Evolutionary conservation across 2,329 filamentous ascomycete genomes (phyloP), one percentile per base, ranked within the genome.

Genomic region (Fusarium clavum): DNA sequence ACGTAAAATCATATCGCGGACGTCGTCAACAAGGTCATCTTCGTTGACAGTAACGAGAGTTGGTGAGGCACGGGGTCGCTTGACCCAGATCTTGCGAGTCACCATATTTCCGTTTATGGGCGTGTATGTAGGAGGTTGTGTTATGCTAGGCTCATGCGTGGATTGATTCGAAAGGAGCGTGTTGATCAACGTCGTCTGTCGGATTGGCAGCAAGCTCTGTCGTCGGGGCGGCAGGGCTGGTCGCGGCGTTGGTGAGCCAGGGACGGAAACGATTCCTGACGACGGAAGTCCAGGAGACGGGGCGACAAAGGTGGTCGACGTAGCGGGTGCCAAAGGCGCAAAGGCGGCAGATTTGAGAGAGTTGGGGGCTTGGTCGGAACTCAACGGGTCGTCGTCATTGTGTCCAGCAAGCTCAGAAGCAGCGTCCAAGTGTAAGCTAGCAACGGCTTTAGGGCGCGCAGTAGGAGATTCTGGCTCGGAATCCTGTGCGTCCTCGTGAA

Each of bases 21-120:
- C 91, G 81, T 98, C 95, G 79, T 99, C 96, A 61, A 98, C 94
- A 74, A 98, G 83, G 77, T 97, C 94, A 75, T 97, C 94, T 76
- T 97, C 92, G 73, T 89, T 87, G 75, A 97, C 92, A 65, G 91
- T 90, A 58, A 99, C 91, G 75, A 96, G 85, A 16, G 96, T 99
- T 41, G 95, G 90, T 60, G 95, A 98, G 63, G 91, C 92, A 70
- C 91, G 88, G 22, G 92, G 92, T 75, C 95, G 88, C 84, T 92
- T 96, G 78, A 98, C 95, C 96, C 96, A 99, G 75, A 98, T 90
- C 85, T 97, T 98, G 78, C 93, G 88, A 61, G 86, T 89, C 71
- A 88, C 82, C 88, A 90, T 90, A 64, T 78, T 82, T 66, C 78
- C 77, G 75, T 80, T 82, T 57, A 84, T 81, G 45, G 81, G 80